Evolutionary conservation across 768 basidiomycete genomes (phyloP).

Genomic region (Psilocybe cubensis): DNA sequence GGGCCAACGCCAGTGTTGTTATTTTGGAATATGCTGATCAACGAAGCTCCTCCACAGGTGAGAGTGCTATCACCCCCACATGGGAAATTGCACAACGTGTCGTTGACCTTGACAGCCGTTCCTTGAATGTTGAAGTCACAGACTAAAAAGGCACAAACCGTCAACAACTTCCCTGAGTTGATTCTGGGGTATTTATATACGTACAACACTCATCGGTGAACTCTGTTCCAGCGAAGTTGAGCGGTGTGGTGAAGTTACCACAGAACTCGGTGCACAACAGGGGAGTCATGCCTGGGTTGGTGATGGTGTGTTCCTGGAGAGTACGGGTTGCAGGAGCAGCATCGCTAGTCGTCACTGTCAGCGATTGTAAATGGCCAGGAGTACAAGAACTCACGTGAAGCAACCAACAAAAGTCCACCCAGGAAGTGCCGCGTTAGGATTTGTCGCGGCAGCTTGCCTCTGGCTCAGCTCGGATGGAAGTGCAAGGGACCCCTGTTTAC

Average conservation of each 20-base stretch:
- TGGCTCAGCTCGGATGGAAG: not conserved
- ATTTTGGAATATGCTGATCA: conserved; percentile 18
- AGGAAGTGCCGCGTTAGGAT: conserved; percentile 13
- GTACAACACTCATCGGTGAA: conserved; percentile 18
- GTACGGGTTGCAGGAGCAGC: conserved; percentile 9
- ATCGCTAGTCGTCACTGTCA: conserved; percentile 13
- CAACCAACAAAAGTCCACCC: conserved; percentile 20
- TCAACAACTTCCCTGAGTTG: not conserved
- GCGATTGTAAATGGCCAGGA: not conserved
- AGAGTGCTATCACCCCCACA: conserved; percentile 18
- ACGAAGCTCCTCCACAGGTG: conserved; percentile 13
- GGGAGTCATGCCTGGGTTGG: conserved; percentile 15
- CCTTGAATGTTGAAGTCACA: conserved; percentile 20
- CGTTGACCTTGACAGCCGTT: conserved; percentile 13
- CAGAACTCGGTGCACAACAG: conserved; percentile 17
- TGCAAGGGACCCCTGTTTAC: not conserved
- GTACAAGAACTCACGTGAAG: conserved; percentile 12
- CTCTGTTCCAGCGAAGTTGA: conserved; percentile 18
- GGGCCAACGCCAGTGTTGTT: conserved; percentile 3
- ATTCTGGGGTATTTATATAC: not conserved
- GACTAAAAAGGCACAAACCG: conserved; percentile 1
- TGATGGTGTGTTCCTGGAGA: conserved; percentile 13
- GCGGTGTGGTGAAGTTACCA: not conserved
- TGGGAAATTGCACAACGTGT: conserved; percentile 14
- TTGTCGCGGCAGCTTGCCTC: not conserved